Evolutionary conservation across 495 filamentous ascomycete species (phyloP).

Genomic region (Podospora bellae-mahoneyi): DNA sequence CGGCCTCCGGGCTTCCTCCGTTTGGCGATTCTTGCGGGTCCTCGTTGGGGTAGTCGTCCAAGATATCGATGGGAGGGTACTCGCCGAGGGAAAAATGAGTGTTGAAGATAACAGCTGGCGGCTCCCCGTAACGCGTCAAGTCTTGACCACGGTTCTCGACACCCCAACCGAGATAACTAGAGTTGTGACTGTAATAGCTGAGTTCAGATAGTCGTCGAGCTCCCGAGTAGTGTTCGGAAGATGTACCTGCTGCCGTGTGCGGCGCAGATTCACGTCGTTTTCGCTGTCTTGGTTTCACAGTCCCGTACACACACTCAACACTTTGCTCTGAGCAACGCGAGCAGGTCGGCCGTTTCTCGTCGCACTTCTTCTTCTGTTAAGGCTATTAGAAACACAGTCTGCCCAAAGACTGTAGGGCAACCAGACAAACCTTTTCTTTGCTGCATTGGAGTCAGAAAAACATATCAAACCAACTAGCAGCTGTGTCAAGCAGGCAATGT

Average conservation of each 20-base stretch:
- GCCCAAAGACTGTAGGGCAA: not conserved
- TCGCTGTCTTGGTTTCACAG: slow-evolving; percentile 55
- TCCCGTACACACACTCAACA: slow-evolving; percentile 54
- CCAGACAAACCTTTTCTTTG: slow-evolving; percentile 36
- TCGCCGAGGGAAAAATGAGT: slow-evolving; percentile 14
- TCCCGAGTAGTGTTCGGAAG: slow-evolving; percentile 3
- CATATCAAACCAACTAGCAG: slow-evolving; percentile 1
- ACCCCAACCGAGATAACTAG: slow-evolving; percentile 1
- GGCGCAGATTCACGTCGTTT: slow-evolving; percentile 40
- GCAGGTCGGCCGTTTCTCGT: slow-evolving; percentile 57
- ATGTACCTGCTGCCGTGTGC: slow-evolving; percentile 7
- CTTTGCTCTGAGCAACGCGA: slow-evolving; percentile 54
- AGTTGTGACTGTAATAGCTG: slow-evolving; percentile 21
- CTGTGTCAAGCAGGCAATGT: not conserved
- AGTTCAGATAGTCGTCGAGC: slow-evolving; percentile 23
- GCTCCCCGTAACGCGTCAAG: slow-evolving; percentile 23
- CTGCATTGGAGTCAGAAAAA: slow-evolving; percentile 26
- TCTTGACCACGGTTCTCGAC: slow-evolving; percentile 10
- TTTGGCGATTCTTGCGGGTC: not conserved
- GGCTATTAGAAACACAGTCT: not conserved
- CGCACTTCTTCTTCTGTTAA: slow-evolving; percentile 62
- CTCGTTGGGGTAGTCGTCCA: slow-evolving; percentile 15
- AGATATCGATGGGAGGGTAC: slow-evolving; percentile 15
- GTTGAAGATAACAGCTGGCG: slow-evolving; percentile 30
- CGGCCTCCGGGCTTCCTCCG: slow-evolving; percentile 13